These are phyloP conservation scores for Aspergillus novoparasiticus DNA, from an alignment of 2,329 filamentous ascomycete species.

Conservation along the genomic window DNA sequence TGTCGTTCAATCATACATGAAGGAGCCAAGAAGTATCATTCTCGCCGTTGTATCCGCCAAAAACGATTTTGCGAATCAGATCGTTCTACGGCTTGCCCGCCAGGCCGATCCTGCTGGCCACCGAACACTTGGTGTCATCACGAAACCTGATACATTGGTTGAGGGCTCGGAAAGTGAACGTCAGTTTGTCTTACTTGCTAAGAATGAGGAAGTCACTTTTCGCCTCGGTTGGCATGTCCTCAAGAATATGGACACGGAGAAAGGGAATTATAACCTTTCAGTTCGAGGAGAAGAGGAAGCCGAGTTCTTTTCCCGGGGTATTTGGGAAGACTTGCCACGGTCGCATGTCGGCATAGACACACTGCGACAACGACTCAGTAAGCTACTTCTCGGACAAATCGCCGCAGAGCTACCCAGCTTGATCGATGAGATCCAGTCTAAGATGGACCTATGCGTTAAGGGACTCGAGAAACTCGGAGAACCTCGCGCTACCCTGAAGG, in stretches of 20 bases:
- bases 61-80: constrained; percentile 47
- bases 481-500: constrained; percentile 24
- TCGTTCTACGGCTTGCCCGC: constrained; percentile 41
- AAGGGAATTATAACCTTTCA: constrained; percentile 24
- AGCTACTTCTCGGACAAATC: constrained; percentile 38
- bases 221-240: constrained; percentile 55
- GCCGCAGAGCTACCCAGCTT: constrained; percentile 37
- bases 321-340: constrained; percentile 30
- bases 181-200: constrained; percentile 42
- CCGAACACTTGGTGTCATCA: constrained; percentile 51
- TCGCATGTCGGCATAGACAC: constrained; percentile 32
- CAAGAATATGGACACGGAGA: constrained; percentile 47
- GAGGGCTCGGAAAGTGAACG: constrained; percentile 40
- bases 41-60: constrained; percentile 51
- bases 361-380: constrained; percentile 36
- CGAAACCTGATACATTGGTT: constrained; percentile 48
- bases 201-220: constrained; percentile 48
- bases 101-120: constrained; percentile 32
- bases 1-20: constrained; percentile 48
- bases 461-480: constrained; percentile 30
- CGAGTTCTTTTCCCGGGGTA: constrained; percentile 33
- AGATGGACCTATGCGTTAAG: constrained; percentile 37
- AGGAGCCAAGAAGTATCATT: constrained; percentile 47
- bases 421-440: constrained; percentile 38
- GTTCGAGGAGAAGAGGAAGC: constrained; percentile 34